phyloP scores from a whole-genome alignment of 768 basidiomycete genomes.

The Russula vinacea region DNA sequence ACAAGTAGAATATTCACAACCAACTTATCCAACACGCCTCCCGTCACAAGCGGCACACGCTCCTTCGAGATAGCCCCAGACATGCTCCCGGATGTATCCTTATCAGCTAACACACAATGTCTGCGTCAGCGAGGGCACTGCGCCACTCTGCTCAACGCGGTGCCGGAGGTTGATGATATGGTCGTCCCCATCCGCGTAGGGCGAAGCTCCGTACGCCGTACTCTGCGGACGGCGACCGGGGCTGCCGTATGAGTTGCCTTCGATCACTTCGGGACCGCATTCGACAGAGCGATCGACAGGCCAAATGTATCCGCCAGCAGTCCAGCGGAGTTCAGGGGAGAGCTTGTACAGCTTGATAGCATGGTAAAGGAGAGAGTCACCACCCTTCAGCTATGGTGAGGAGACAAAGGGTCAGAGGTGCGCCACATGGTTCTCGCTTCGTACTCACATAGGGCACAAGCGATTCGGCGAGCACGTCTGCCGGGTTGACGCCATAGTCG shows the following conservation, averaged over 20 bases:
- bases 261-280: conserved; percentile 46
- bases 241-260: conserved; percentile 34
- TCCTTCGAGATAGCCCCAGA: conserved; percentile 54
- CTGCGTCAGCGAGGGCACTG: conserved; percentile 60
- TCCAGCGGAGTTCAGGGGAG: conserved; percentile 71
- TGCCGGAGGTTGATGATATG: conserved; percentile 42
- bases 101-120: conserved; percentile 60
- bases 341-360: conserved; percentile 76
- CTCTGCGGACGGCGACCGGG: conserved; percentile 42
- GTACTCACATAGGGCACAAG: conserved; percentile 64
- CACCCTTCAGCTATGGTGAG: conserved; percentile 61
- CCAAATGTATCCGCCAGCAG: conserved; percentile 82
- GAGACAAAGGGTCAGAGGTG: conserved; percentile 7
- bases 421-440: background rate
- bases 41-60: conserved; percentile 64
- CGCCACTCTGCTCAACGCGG: conserved; percentile 66
- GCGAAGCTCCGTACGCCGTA: conserved; percentile 44
- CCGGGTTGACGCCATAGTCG: conserved; percentile 68
- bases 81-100: conserved; percentile 43
- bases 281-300: conserved; percentile 68
- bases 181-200: conserved; percentile 39
- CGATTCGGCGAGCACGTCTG: conserved; percentile 64
- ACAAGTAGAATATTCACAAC: conserved; percentile 75
- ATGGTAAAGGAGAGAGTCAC: conserved; percentile 71
- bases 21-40: conserved; percentile 66